Conservation (phyloP, 495 filamentous ascomycete genomes). For the Collariella sp. region DNA sequence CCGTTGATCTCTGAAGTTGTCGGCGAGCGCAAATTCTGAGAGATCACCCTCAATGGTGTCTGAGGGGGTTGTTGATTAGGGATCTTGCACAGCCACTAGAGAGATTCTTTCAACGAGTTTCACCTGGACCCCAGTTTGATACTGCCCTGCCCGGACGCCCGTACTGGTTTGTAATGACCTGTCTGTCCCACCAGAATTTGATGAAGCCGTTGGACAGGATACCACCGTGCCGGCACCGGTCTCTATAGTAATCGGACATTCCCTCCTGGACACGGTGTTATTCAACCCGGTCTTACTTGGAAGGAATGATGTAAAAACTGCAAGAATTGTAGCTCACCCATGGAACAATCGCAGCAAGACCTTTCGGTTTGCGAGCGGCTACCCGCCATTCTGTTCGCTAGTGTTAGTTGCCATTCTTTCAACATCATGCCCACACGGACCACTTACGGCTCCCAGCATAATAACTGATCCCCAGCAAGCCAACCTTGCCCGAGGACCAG, state of each 20-base stretch:
- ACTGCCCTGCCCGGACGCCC: slow-evolving; percentile 31
- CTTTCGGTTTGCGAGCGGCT: slow-evolving; percentile 51
- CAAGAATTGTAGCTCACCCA: no score
- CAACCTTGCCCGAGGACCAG: slow-evolving; percentile 56
- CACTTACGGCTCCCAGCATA: slow-evolving; percentile 43
- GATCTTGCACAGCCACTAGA: background rate
- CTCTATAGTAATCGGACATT: slow-evolving; percentile 60
- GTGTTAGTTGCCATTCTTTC: background rate
- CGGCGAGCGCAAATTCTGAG: slow-evolving; percentile 40
- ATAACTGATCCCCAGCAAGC: slow-evolving; percentile 53
- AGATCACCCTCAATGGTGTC: slow-evolving; percentile 53
- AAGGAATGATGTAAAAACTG: no score
- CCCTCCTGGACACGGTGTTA: no score
- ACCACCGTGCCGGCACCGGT: slow-evolving; percentile 55
- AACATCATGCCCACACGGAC: background rate
- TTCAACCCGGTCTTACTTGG: no score
- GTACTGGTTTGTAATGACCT: slow-evolving; percentile 58
- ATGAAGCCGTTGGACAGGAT: slow-evolving; percentile 58
- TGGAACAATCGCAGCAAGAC: slow-evolving; percentile 50
- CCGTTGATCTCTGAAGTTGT: slow-evolving; percentile 50
- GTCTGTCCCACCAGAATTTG: slow-evolving; percentile 56
- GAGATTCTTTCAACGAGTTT: no score
- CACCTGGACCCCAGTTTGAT: slow-evolving; percentile 29
- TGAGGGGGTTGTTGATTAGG: background rate
- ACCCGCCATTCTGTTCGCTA: slow-evolving; percentile 46